Base-by-base conservation (phyloP, 768 basidiomycete genomes). In the Arthromyces matolae region DNA sequence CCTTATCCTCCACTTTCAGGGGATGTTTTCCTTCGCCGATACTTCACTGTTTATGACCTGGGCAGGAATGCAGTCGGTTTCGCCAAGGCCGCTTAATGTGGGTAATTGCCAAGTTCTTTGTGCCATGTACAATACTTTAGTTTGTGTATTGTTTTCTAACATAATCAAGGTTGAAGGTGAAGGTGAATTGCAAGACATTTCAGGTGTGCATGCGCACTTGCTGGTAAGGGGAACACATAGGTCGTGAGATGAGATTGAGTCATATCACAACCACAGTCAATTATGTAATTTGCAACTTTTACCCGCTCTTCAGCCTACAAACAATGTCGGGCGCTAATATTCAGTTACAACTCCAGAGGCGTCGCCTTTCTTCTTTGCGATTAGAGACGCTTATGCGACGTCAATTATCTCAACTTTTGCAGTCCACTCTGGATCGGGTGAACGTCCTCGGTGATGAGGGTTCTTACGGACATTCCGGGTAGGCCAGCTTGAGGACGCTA, bases 21-120 rank as follows among this genome's bases (percentile, higher is more conserved):
- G 58, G 89, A 94, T 57, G 87, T 83, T 51, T 96, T 95, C 82
- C 82, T 96, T 45, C 86, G 94, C 66, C 89, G 84, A 62, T 93
- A 86, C 67, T 89, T 77, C 69, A 90, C 89, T n/a, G 87, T 93
- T n/a, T 93, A 91, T 58, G 89, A 93, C 59, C 76, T 86, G 20
- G 84, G 76, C 27, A 73, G 69, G 53, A 56, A 92, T 64, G 91
- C 91, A 32, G 87, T 95, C 52, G 93, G 91, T 34, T 93, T 94
- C 56, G 93, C 92, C 8, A 49, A 59, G 24, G 62, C 71, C 7
- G 55, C 60, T 16, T 73, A 54, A 63, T n/a, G 16, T 37, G 32
- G 4, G 13, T 2, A 23, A 37, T n/a, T n/a, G n/a, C n/a, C n/a
- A n/a, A 18, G 24, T 10, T 19, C 7, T 35, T 28, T 5, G 4